Evolutionary conservation across 2,329 filamentous ascomycete genomes (phyloP), one percentile per base, ranked within the genome.

Genomic region (Pseudogymnoascus sp.): DNA sequence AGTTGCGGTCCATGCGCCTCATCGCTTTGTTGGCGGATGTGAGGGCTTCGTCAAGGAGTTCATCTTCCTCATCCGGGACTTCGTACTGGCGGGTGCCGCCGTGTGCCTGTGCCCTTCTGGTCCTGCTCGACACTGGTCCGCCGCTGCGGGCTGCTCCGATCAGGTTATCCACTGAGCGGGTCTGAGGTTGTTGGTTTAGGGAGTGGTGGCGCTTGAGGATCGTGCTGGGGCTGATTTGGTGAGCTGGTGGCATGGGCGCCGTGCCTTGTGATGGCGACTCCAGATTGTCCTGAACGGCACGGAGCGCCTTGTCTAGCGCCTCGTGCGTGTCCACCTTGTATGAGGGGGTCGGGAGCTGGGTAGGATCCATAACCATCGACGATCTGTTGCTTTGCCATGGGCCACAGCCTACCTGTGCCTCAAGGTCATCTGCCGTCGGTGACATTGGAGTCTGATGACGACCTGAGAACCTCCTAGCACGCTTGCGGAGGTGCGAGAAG

Each of bases 401-500:
- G 14, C 88, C 89, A 74, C 92, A 96, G 49, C 93, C 93, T 61
- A 90, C 91, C 71, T 93, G 93, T n/a, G 92, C 89, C 75, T 97
- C 95, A 61, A 96, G 80, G 71, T 97, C 93, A 69, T 97, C 93
- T 62, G 88, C 87, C 45, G 83, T 85, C 7, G 91, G 89, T 16
- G 91, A 90, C 63, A 89, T 85, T 6, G 91, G 88, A 12, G 87
- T 88, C 73, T 93, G 90, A 72, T 96, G 92, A 63, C 93, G 88
- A 55, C 95, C 95, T 25, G 95, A 99, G 65, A 99, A 88, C 68
- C 95, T 85, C 69, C 95, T 86, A 28, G 96, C 95, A 60, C 93
- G 88, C 77, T 99, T 99, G 63, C 95, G 86, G 6, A 99, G 82
- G 73, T 99, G 95, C 0, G 95, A 97, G 77, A 99, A 99, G 80